Percentiles rank a stretch among this genome's conserved stretches.
These are phyloP conservation scores for Kluyveromyces lactis DNA, from an alignment of 805 yeast species.

Conservation along the genomic window DNA sequence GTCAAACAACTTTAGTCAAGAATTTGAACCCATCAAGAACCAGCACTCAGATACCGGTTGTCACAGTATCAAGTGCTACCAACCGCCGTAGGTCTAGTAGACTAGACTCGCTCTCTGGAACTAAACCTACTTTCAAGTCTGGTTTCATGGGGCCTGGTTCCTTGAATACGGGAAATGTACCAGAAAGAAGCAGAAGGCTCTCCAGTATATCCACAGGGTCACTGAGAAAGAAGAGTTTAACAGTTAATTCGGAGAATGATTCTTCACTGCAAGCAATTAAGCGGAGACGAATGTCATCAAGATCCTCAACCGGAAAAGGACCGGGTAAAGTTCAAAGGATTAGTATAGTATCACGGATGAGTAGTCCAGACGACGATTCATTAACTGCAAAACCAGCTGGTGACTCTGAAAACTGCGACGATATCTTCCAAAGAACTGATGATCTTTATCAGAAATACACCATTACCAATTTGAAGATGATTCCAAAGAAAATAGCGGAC, in stretches of 20 bases:
- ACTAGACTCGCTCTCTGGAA: conserved; percentile 31
- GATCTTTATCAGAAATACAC: conserved; percentile 25
- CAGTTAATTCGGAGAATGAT: conserved; percentile 20
- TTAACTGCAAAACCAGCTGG: conserved; percentile 12
- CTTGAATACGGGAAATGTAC: conserved; percentile 4
- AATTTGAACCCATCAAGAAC: conserved; percentile 6
- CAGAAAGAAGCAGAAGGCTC: conserved; percentile 15
- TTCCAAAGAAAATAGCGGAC: conserved; percentile 32
- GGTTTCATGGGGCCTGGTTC: conserved; percentile 4
- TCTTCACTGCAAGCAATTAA: conserved; percentile 23
- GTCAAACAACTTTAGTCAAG: conserved; percentile 12
- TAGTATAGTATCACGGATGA: conserved; percentile 25
- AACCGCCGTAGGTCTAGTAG: conserved; percentile 26
- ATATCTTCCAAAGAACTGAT: conserved; percentile 17
- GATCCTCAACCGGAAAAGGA: conserved; percentile 19
- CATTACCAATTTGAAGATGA: conserved; percentile 30
- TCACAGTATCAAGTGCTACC: background rate
- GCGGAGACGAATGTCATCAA: conserved; percentile 22
- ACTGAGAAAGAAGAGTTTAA: conserved; percentile 14
- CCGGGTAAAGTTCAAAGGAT: conserved; percentile 27
- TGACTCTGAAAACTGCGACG: conserved; percentile 11
- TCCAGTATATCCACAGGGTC: conserved; percentile 17
- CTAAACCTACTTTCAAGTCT: conserved; percentile 28
- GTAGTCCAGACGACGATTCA: conserved; percentile 15
- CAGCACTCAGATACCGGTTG: conserved; percentile 18